Conservation (phyloP, 1,284 basidiomycete species). For the Sporisorium scitamineum region DNA sequence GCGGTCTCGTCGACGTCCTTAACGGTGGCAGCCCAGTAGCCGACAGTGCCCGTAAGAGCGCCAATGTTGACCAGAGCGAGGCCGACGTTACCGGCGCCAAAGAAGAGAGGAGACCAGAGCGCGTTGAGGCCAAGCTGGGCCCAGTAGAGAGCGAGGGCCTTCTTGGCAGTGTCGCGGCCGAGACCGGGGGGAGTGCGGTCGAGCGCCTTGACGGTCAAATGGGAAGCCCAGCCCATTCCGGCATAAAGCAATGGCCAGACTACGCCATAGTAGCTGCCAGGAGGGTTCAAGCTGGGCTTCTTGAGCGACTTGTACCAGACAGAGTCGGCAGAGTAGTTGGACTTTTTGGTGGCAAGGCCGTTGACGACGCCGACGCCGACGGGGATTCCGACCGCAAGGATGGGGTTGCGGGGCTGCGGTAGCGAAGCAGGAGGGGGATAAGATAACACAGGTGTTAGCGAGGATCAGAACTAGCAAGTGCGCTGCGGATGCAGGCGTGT, state of each 20-base stretch:
- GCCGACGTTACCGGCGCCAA: conserved; percentile 71
- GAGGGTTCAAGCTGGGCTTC: conserved; percentile 59
- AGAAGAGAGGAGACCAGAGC: conserved; percentile 80
- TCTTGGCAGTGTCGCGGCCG: conserved; percentile 72
- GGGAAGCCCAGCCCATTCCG: conserved; percentile 79
- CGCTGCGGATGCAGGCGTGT: background rate
- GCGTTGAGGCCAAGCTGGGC: conserved; percentile 77
- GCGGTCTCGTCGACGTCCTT: conserved; percentile 66
- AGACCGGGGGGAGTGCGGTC: conserved; percentile 63
- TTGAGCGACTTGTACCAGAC: conserved; percentile 61
- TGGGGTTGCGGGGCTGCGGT: conserved; percentile 59
- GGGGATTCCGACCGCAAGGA: conserved; percentile 63
- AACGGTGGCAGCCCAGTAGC: conserved; percentile 69
- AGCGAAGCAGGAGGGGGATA: background rate
- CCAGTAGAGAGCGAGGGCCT: conserved; percentile 78
- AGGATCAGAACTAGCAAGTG: background rate
- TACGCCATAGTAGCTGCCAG: conserved; percentile 42
- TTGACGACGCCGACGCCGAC: conserved; percentile 54
- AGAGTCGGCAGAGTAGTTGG: conserved; percentile 51
- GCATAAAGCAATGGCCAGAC: conserved; percentile 75
- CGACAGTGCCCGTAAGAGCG: conserved; percentile 75
- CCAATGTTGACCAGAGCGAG: conserved; percentile 76
- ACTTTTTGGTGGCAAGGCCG: conserved; percentile 55
- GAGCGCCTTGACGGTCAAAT: conserved; percentile 71
- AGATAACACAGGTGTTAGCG: background rate